These are phyloP conservation scores for Brettanomyces nanus DNA, from an alignment of 805 yeast genomes.

Conservation along the genomic window DNA sequence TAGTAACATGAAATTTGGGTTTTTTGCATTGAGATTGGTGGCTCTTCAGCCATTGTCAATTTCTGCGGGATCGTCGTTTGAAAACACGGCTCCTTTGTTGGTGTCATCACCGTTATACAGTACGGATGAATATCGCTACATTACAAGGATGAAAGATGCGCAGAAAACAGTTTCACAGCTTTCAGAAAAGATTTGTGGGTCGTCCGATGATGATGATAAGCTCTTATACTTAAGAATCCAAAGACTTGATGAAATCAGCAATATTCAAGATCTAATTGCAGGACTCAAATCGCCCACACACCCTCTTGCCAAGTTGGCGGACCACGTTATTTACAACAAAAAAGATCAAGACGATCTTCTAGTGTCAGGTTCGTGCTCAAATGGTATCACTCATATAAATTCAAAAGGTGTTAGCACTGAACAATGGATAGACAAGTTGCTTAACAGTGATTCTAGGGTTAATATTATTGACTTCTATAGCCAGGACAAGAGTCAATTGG, in stretches of 20 bases:
- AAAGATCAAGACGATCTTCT: background rate
- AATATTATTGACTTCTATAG: constrained; percentile 6
- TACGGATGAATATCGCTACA: constrained; percentile 10
- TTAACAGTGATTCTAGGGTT: constrained; percentile 3
- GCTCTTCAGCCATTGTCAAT: too few species aligned
- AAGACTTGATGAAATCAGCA: constrained; percentile 12
- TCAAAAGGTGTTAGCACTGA: constrained; percentile 1
- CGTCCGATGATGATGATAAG: constrained; percentile 5
- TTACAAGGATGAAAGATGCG: constrained; percentile 10
- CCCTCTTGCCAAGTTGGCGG: constrained; percentile 8
- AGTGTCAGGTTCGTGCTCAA: constrained; percentile 2
- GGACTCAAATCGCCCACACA: constrained; percentile 5
- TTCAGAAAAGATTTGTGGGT: constrained; percentile 12
- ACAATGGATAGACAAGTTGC: constrained; percentile 1
- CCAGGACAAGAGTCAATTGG: constrained; percentile 7
- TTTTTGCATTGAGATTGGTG: too few species aligned
- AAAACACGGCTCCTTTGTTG: constrained; percentile 26
- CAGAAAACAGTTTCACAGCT: constrained; percentile 6
- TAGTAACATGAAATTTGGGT: too few species aligned
- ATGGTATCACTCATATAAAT: background rate
- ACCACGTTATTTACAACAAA: constrained; percentile 18
- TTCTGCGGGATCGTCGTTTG: constrained; percentile 15
- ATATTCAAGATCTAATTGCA: constrained; percentile 5
- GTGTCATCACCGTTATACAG: constrained; percentile 10
- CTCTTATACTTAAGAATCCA: constrained; percentile 13